Conservation (phyloP, 148 eudicot genomes). For the Rhododendron vialii region DNA sequence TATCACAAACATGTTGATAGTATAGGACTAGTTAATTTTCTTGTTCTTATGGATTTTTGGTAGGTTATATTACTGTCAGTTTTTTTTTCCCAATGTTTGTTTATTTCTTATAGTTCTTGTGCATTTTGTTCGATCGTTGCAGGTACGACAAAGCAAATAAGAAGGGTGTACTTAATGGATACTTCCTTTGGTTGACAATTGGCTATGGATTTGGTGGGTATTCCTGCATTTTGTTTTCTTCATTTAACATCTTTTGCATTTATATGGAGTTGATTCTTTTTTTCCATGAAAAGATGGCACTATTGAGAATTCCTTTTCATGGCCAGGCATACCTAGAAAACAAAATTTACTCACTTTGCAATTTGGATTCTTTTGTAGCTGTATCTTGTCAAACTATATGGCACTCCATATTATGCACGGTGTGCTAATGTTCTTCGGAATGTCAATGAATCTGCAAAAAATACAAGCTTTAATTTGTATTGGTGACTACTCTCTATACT, state of each 20-base stretch:
- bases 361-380: neutral
- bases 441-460: neutral
- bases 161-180: slow-evolving; percentile 49
- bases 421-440: neutral
- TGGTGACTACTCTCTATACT: neutral
- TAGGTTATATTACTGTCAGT: neutral
- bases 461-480: neutral
- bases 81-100: neutral
- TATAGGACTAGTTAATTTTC: neutral
- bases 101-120: neutral
- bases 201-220: slow-evolving; percentile 74
- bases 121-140: slow-evolving; percentile 17
- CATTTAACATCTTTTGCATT: neutral
- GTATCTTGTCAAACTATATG: neutral
- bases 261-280: neutral
- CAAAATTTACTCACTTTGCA: neutral
- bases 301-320: neutral
- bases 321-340: neutral
- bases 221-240: slow-evolving; percentile 11
- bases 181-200: slow-evolving; percentile 61
- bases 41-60: neutral
- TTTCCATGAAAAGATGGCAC: neutral
- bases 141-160: slow-evolving; percentile 60
- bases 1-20: neutral
- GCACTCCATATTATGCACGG: neutral